Evolutionary conservation across 176 grass and related monocot species (phyloP), one percentile per base, ranked within the genome.

Genomic region (Luzula sylvatica): DNA sequence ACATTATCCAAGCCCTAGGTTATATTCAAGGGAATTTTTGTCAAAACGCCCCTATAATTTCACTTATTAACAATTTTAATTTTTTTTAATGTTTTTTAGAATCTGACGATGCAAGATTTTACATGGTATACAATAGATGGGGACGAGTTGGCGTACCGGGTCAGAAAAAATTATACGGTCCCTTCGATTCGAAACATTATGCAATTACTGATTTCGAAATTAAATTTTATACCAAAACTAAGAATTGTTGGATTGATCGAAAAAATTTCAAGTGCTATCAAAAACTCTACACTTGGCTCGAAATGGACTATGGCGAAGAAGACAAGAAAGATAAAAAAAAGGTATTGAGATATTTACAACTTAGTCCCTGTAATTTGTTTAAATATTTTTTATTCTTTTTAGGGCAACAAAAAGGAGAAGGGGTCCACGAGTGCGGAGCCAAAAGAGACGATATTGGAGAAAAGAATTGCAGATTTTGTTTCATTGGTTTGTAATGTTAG

Each of bases 81-180:
- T 1, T 51, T 1, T 51, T 53, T 41, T 9, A 59, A 23, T 20
- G 5, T 45, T 20, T 57, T 78, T 13, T 69, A 95, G 90, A 86
- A 82, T 79, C 80, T 75, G 84, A 96, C 64, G 70, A 64, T 79
- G 84, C 70, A 50, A 66, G 57, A 70, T 70, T 43, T 43, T 96
- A 78, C 55, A 82, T 86, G 84, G 73, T 95, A 72, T 85, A 81
- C 83, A 85, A 78, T 65, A 85, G 89, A 78, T 95, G 89, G 89
- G 90, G 90, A 15, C 87, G 90, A 71, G 90, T 96, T 54, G 84
- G 90, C 59, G 74, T 50, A 50, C 78, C 46, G 67, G 84, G 84
- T 46, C 90, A 89, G 75, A 68, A 89, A 65, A 89, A 79, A 45
- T 66, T 86, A 53, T 58, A 79, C 15, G 83, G 88, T 8, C 77